A percentile compares a stretch with the other conserved stretches of the same genome.
Conservation (phyloP, 345 rosid genomes). For the Camelina laxa region DNA sequence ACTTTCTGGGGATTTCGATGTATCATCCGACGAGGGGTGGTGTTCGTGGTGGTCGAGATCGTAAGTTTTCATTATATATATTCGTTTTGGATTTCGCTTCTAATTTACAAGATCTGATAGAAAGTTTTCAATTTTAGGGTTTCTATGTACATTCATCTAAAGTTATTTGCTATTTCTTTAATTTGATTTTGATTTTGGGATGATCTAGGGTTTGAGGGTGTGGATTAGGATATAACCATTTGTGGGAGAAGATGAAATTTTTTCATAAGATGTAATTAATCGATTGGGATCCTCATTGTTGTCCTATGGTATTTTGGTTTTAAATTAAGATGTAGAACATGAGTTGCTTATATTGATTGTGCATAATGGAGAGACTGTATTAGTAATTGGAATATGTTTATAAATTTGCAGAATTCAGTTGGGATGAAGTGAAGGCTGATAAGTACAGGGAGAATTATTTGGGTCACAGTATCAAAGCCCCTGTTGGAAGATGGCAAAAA, state of each 20-base stretch:
- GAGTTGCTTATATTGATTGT: neutral
- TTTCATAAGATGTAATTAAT: neutral
- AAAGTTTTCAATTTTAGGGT: slow-evolving; percentile 28
- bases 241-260: neutral
- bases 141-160: neutral
- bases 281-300: neutral
- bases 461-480: slow-evolving; percentile 94
- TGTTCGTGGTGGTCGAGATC: slow-evolving; percentile 99
- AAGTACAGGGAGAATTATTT: slow-evolving; percentile 91
- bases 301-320: neutral
- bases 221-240: slow-evolving; percentile 19
- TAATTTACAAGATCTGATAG: slow-evolving; percentile 6
- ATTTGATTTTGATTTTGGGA: neutral
- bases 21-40: slow-evolving; percentile 99
- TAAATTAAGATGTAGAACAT: neutral
- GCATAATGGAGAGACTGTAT: neutral
- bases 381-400: neutral
- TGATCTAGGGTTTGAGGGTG: slow-evolving; percentile 13
- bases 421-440: slow-evolving; percentile 95
- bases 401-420: slow-evolving; percentile 70
- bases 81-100: neutral
- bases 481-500: slow-evolving; percentile 99
- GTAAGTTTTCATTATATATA: slow-evolving; percentile 50
- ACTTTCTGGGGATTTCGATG: slow-evolving; percentile 47
- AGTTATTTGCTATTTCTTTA: neutral